phyloP scores from a whole-genome alignment of 805 yeast genomes.

The Teunomyces barrocoloradensis region DNA sequence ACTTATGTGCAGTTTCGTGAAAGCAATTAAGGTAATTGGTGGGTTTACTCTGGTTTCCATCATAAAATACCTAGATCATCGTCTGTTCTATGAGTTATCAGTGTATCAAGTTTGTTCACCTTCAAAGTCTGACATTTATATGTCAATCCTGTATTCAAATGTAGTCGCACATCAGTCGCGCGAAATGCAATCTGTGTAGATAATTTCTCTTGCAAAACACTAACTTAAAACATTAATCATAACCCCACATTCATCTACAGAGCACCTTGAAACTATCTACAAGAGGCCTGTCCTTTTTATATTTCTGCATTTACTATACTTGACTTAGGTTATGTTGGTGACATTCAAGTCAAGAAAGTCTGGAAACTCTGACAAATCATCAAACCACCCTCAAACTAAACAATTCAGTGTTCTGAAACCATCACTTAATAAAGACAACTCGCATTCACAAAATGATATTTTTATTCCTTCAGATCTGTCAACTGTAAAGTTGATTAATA shows the following conservation, averaged over 20 bases:
- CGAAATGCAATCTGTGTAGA: neutral
- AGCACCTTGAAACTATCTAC: neutral
- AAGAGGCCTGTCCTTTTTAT: neutral
- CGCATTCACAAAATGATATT: neutral
- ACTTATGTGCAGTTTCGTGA: too few relatives aligned
- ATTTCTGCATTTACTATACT: neutral
- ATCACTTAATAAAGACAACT: neutral
- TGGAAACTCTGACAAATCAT: neutral
- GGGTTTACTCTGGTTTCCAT: too few relatives aligned
- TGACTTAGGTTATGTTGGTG: conserved; percentile 14
- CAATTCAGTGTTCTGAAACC: neutral
- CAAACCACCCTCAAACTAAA: neutral
- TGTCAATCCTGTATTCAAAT: neutral
- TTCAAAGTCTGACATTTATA: neutral
- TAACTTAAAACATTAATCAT: neutral
- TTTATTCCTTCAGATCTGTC: neutral
- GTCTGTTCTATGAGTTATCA: too few relatives aligned
- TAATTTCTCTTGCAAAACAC: too few relatives aligned
- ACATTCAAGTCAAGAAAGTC: conserved; percentile 18
- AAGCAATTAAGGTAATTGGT: too few relatives aligned
- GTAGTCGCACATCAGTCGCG: neutral
- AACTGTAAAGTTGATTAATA: conserved; percentile 13
- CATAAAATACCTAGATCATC: too few relatives aligned
- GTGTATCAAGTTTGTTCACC: too few relatives aligned
- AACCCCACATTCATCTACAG: neutral